Percentiles rank a stretch among this genome's conserved stretches.
Evolutionary conservation across 2,329 filamentous ascomycete species (phyloP).

Genomic region (Aspergillus neotritici): DNA sequence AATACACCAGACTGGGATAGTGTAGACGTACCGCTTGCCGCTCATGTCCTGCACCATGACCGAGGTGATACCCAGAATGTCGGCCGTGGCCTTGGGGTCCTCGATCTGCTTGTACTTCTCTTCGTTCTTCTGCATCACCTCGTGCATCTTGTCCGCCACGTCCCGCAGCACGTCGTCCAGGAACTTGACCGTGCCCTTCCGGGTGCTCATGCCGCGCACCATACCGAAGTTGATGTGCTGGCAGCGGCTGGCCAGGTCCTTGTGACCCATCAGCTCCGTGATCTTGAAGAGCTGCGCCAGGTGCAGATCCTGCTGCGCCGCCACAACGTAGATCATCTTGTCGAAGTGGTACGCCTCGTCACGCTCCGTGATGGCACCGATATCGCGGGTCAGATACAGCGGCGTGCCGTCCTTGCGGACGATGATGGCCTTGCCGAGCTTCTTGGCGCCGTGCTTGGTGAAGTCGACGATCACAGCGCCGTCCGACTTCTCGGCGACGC

Average conservation of each 20-base stretch:
- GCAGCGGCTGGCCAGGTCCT: slow-evolving; percentile 54
- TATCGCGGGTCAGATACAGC: slow-evolving; percentile 64
- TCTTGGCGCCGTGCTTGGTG: slow-evolving; percentile 61
- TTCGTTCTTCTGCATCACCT: slow-evolving; percentile 88
- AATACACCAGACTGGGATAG: slow-evolving; percentile 27
- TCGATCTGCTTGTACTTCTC: slow-evolving; percentile 86
- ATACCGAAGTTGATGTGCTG: slow-evolving; percentile 63
- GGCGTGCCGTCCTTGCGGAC: slow-evolving; percentile 63
- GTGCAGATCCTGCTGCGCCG: slow-evolving; percentile 60
- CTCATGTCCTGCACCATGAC: slow-evolving; percentile 99
- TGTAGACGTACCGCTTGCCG: slow-evolving; percentile 67
- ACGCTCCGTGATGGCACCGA: slow-evolving; percentile 61
- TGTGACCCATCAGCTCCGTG: slow-evolving; percentile 55
- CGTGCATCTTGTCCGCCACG: slow-evolving; percentile 93
- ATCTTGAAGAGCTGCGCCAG: slow-evolving; percentile 62
- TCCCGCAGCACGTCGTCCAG: slow-evolving; percentile 67
- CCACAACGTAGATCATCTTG: slow-evolving; percentile 64
- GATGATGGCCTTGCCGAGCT: slow-evolving; percentile 62
- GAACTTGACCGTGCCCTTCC: slow-evolving; percentile 69
- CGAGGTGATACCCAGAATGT: slow-evolving; percentile 83
- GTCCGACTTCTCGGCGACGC: slow-evolving; percentile 59
- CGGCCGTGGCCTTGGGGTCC: slow-evolving; percentile 73
- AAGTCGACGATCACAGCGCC: slow-evolving; percentile 66
- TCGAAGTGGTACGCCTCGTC: slow-evolving; percentile 58
- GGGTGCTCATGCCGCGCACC: slow-evolving; percentile 60